These are phyloP conservation scores for Boechera stricta DNA, from an alignment of 345 rosid genomes.

Conservation along the genomic window DNA sequence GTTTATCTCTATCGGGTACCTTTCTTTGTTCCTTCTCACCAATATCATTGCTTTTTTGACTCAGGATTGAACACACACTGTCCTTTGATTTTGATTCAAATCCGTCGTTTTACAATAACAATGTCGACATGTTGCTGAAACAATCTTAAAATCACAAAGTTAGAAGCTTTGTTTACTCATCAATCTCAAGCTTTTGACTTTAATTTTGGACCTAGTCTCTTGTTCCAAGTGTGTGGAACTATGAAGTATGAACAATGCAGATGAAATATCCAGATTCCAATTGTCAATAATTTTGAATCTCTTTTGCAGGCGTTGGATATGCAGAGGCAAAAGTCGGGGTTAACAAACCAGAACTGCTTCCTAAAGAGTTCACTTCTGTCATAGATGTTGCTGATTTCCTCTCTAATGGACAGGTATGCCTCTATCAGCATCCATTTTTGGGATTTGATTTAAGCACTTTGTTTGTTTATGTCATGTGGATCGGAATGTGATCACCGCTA, in stretches of 20 bases:
- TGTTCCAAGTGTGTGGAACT: not conserved
- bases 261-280: not conserved
- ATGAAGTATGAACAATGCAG: constrained; percentile 9
- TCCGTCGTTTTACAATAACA: not conserved
- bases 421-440: not conserved
- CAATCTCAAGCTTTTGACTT: not conserved
- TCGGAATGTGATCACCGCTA: not conserved
- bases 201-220: not conserved
- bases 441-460: not conserved
- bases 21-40: not conserved
- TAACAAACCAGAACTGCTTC: constrained; percentile 93
- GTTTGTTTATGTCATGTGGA: not conserved
- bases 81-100: not conserved
- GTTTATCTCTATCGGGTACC: constrained; percentile 65
- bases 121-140: not conserved
- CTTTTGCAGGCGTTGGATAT: constrained; percentile 54
- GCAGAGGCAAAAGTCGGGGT: constrained; percentile 86
- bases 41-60: not conserved
- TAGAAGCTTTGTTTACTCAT: not conserved
- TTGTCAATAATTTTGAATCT: not conserved
- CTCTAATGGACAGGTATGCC: constrained; percentile 79
- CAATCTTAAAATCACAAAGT: constrained; percentile 2
- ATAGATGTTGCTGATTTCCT: constrained; percentile 94
- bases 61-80: not conserved
- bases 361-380: constrained; percentile 76